Base-by-base conservation (phyloP, 1,284 basidiomycete genomes). In the Moniliella sp. region DNA sequence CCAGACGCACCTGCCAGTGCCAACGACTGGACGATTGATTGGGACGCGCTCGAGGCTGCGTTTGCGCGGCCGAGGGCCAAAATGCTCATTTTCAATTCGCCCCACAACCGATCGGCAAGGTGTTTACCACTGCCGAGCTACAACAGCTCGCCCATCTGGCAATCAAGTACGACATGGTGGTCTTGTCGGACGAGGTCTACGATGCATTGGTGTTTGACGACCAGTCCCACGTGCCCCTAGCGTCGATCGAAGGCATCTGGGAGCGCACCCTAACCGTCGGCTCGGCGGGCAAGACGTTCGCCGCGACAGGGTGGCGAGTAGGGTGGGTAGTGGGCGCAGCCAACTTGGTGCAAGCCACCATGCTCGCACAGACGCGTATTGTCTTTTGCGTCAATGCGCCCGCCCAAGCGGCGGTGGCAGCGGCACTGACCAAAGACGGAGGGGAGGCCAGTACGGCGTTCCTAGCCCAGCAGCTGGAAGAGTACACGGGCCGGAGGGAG, bases 301-400 rank as follows among this genome's bases (percentile, higher is more conserved):
- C 88, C 11, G 82, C 82, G 5, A 99, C 91, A 1, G 91, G 91
- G 15, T 97, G 88, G 88, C 75, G 91, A 36, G 73, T 97, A 15
- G 91, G 88, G 35, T 97, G 84, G 84, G 70, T 86, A 9, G 76
- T 97, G 42, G 91, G 78, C 4, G 80, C 83, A 3, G 57, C 71
- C 14, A 73, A 73, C 25, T 78, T 97, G 48, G 78, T 91, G 36
- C 67, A 67, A 21, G 82, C 88, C 1, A 76, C 81, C 3, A 69
- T 91, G 13, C 82, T 83, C 3, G 88, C 83, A 0, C 75, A 75
- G 32, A 86, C 83, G 0, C 75, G 88, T 26, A 88, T 97, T 54
- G 78, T 93, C 12, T 97, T 94, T 65, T 86, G 79, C 63, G 74
- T 76, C 39, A 88, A 86, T 63, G n/a, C n/a, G n/a, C n/a, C n/a